Percentiles rank a stretch among this genome's conserved stretches.
These are phyloP conservation scores for Neurospora sp. DNA, from an alignment of 495 filamentous ascomycete species.

Conservation along the genomic window DNA sequence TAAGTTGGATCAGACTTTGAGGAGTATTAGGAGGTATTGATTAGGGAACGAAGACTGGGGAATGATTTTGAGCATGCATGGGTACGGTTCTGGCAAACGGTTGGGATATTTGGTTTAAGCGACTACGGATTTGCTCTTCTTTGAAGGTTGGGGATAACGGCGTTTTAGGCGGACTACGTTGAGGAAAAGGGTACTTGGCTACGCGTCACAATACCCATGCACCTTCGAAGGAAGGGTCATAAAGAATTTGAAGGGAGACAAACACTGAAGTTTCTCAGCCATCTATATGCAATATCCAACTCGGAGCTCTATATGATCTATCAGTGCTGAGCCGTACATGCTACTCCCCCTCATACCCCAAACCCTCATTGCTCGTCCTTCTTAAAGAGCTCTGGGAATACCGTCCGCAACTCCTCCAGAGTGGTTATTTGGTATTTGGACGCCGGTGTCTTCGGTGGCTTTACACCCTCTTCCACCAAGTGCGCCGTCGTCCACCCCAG, in stretches of 20 bases:
- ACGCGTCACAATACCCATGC: neutral
- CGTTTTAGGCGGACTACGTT: neutral
- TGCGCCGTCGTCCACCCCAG: slow-evolving; percentile 76
- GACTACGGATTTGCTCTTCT: neutral
- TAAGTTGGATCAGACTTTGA: slow-evolving; percentile 58
- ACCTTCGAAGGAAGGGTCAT: neutral
- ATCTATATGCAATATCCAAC: neutral
- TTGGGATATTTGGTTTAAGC: neutral
- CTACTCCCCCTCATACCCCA: neutral
- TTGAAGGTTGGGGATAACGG: neutral
- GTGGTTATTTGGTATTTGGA: slow-evolving; percentile 59
- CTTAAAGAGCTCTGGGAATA: slow-evolving; percentile 76
- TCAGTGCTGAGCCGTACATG: neutral
- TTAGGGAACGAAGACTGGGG: neutral
- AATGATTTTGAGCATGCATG: neutral
- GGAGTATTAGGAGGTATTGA: slow-evolving; percentile 40
- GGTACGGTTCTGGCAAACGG: neutral
- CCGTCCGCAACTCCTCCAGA: slow-evolving; percentile 58
- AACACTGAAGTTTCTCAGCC: neutral
- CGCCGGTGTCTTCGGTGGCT: slow-evolving; percentile 46
- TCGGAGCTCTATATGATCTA: neutral
- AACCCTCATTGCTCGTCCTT: neutral
- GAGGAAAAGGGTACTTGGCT: neutral
- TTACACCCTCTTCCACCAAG: slow-evolving; percentile 63
- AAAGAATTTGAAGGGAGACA: neutral